Evolutionary conservation across 2,329 filamentous ascomycete genomes (phyloP), one percentile per base, ranked within the genome.

Genomic region (Talaromyces amestolkiae): DNA sequence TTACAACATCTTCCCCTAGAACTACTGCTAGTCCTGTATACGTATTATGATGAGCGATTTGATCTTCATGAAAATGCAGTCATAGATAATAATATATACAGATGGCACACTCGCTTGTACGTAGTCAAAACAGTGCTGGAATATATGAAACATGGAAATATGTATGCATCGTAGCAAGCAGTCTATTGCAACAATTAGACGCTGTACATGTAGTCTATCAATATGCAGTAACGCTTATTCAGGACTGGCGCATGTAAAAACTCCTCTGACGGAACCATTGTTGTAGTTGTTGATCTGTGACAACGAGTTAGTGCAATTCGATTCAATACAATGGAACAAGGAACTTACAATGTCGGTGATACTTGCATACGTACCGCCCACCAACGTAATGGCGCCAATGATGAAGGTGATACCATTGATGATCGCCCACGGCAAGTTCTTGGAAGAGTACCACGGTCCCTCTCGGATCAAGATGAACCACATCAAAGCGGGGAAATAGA

Each of bases 331-430:
- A 9, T 13, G 1, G 19, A 17, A 39, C 8, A 22, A n/a, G 10
- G 11, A 68, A 72, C 77, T 75, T 70, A 79, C 76, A 68, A 73
- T 72, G 61, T 74, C 71, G 49, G 72, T 66, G 27, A 73, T 56
- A 75, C 86, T 89, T 41, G 86, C 87, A 73, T 96, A 96, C 1
- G 92, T 96, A 43, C 92, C 92, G 0, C 83, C 90, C 0, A 83
- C 87, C 59, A 96, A 79, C 78, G 93, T 93, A 69, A 93, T 83
- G 17, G 93, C 58, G 1, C 92, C 92, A 19, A 90, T 87, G 2
- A 84, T 19, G 64, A 93, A 91, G 66, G 94, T 86, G 68, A 87
- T 68, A 13, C 89, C 72, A 72, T 96, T 96, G 66, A 94, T 73
- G 0, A 73, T 64, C 3, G 80, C 77, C n/a, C 88, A 83, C 51